Evolutionary conservation across 179 eudicot species (phyloP).

Genomic region (Silene vulgaris): DNA sequence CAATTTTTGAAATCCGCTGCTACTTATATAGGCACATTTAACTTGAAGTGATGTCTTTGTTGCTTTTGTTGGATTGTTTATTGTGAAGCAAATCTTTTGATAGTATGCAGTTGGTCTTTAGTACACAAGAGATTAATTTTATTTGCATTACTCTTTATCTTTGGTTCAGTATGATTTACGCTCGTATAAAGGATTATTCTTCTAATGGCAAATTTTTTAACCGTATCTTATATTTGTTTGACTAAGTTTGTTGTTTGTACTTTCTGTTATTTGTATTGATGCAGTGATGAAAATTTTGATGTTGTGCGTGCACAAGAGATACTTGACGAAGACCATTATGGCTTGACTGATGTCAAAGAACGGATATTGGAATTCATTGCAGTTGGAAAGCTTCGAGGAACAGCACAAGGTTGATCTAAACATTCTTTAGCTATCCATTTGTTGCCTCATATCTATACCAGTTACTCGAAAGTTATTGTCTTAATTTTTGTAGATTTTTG

Average conservation of each 20-base stretch:
- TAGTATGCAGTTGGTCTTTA: neutral
- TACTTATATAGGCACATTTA: neutral
- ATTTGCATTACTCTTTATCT: neutral
- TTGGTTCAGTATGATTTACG: neutral
- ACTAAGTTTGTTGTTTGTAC: neutral
- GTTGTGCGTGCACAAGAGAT: slow-evolving; percentile 76
- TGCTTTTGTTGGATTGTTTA: neutral
- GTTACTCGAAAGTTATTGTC: too few species aligned
- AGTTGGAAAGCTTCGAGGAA: slow-evolving; percentile 94
- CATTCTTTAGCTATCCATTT: slow-evolving; percentile 7
- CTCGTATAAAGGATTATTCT: neutral
- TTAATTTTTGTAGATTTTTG: too few species aligned
- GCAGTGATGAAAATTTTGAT: slow-evolving; percentile 96
- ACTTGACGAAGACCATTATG: slow-evolving; percentile 97
- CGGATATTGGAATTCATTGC: slow-evolving; percentile 97
- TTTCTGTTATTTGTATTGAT: slow-evolving; percentile 22
- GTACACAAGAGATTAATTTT: neutral
- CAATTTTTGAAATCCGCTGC: neutral
- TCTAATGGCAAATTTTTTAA: neutral
- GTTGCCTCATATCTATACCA: neutral
- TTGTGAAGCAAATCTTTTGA: neutral
- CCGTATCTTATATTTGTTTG: slow-evolving; percentile 5
- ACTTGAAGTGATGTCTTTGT: neutral
- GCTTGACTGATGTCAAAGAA: slow-evolving; percentile 85
- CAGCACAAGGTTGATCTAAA: slow-evolving; percentile 64